phyloP scores from a whole-genome alignment of 192 early-diverging fungal species.

The Thoreauomyces humboldtii region DNA sequence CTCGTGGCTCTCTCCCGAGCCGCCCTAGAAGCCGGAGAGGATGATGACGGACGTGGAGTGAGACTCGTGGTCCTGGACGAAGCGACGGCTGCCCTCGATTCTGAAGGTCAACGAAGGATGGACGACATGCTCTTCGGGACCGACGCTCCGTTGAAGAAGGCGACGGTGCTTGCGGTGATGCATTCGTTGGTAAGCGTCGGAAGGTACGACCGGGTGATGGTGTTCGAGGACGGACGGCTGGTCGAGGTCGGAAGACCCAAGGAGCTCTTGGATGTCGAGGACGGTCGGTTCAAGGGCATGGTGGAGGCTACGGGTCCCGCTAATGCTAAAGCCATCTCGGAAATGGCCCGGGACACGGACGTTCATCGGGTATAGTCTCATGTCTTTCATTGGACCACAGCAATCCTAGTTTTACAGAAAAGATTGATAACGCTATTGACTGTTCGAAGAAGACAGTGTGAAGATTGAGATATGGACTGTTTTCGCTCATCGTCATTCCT shows the following conservation, averaged over 20 bases:
- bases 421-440: too few relatives aligned
- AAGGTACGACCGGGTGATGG: conserved; percentile 49
- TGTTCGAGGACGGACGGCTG: conserved; percentile 44
- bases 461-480: too few relatives aligned
- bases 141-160: conserved; percentile 33
- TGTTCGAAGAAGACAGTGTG: too few relatives aligned
- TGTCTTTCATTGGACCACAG: too few relatives aligned
- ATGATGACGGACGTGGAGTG: too few relatives aligned
- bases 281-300: conserved; percentile 33
- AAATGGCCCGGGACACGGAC: too few relatives aligned
- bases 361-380: too few relatives aligned
- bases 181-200: conserved; percentile 53
- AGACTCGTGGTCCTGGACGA: conserved; percentile 40
- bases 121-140: conserved; percentile 42
- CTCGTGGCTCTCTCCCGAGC: conserved; percentile 54
- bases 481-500: too few relatives aligned
- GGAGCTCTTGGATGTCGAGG: conserved; percentile 44
- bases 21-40: conserved; percentile 36
- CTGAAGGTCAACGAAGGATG: conserved; percentile 62
- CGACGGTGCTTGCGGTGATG: conserved; percentile 70
- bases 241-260: conserved; percentile 53
- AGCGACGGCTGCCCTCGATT: conserved; percentile 26
- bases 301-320: conserved; percentile 33
- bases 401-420: too few relatives aligned
- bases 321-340: conserved; percentile 19